A percentile compares a stretch with the other conserved stretches of the same genome.
Conservation (phyloP, 2,329 filamentous ascomycete species). For the Fusarium albidum region DNA sequence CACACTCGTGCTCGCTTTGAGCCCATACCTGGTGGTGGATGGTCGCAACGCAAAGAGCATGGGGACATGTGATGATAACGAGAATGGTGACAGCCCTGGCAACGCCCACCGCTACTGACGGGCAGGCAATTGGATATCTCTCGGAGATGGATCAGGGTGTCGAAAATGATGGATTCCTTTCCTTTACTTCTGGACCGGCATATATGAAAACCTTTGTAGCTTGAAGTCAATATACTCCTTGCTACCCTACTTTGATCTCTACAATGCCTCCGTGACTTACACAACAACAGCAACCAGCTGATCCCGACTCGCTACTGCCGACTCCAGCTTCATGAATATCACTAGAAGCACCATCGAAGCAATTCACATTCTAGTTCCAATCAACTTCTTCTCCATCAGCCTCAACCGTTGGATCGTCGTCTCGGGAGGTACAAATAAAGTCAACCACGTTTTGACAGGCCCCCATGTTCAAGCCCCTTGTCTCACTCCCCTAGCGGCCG, state of each 20-base stretch:
- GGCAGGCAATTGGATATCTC: slow-evolving; percentile 21
- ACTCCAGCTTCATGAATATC: neutral
- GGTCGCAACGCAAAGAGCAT: slow-evolving; percentile 25
- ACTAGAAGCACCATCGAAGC: neutral
- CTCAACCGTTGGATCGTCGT: neutral
- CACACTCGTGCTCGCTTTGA: neutral
- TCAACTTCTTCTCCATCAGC: neutral
- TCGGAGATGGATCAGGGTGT: slow-evolving; percentile 16
- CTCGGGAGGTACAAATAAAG: slow-evolving; percentile 13
- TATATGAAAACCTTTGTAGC: slow-evolving; percentile 31
- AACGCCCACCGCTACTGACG: slow-evolving; percentile 28
- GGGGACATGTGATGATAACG: slow-evolving; percentile 32
- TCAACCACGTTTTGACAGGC: slow-evolving; percentile 3
- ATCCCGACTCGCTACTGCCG: too few relatives aligned
- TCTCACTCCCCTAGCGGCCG: slow-evolving; percentile 12
- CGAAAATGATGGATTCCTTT: slow-evolving; percentile 25
- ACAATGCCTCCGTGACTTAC: neutral
- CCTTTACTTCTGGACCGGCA: slow-evolving; percentile 18
- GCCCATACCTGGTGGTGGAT: slow-evolving; percentile 21
- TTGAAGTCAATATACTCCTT: slow-evolving; percentile 23
- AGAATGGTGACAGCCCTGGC: slow-evolving; percentile 27
- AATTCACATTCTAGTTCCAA: neutral
- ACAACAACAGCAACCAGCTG: too few relatives aligned
- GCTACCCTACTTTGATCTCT: slow-evolving; percentile 22
- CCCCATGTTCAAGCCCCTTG: slow-evolving; percentile 12